Conservation (phyloP, 2,329 filamentous ascomycete genomes). For the Monosporascus sp. region DNA sequence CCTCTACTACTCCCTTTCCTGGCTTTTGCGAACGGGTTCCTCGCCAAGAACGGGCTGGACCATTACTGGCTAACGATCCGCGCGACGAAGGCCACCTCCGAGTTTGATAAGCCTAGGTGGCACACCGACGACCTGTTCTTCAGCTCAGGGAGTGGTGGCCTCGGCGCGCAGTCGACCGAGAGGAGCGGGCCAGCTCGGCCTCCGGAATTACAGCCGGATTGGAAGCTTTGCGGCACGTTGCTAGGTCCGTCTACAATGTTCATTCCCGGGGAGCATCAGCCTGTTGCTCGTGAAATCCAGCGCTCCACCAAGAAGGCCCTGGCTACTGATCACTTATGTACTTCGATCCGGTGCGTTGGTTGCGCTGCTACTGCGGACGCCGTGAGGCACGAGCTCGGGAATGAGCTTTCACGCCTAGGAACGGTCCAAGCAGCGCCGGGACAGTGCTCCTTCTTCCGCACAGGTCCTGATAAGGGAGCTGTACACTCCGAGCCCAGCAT, state of each 20-base stretch:
- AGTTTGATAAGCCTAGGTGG: constrained; percentile 42
- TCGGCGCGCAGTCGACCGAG: constrained; percentile 6
- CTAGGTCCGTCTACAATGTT: constrained; percentile 43
- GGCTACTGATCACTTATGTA: constrained; percentile 32
- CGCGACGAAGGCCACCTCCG: constrained; percentile 35
- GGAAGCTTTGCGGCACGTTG: constrained; percentile 44
- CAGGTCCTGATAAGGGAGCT: constrained; percentile 35
- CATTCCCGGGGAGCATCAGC: constrained; percentile 26
- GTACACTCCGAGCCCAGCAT: constrained; percentile 38
- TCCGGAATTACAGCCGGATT: constrained; percentile 31
- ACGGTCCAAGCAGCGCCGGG: constrained; percentile 17
- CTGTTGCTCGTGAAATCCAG: constrained; percentile 28
- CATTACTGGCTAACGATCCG: constrained; percentile 45
- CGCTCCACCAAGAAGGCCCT: constrained; percentile 19
- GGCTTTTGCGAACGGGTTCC: constrained; percentile 30
- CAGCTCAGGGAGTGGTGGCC: constrained; percentile 9
- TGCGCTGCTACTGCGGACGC: constrained; percentile 37
- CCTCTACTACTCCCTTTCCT: constrained; percentile 35
- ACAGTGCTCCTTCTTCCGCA: constrained; percentile 36
- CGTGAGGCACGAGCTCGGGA: constrained; percentile 30
- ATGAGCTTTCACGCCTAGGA: constrained; percentile 20
- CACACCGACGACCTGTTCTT: constrained; percentile 47
- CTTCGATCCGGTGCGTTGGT: constrained; percentile 36
- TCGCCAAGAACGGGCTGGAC: constrained; percentile 28
- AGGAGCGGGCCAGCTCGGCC: background rate